Conservation (phyloP, 1,139 yeast species). For the Geotrichum aggregatum region DNA sequence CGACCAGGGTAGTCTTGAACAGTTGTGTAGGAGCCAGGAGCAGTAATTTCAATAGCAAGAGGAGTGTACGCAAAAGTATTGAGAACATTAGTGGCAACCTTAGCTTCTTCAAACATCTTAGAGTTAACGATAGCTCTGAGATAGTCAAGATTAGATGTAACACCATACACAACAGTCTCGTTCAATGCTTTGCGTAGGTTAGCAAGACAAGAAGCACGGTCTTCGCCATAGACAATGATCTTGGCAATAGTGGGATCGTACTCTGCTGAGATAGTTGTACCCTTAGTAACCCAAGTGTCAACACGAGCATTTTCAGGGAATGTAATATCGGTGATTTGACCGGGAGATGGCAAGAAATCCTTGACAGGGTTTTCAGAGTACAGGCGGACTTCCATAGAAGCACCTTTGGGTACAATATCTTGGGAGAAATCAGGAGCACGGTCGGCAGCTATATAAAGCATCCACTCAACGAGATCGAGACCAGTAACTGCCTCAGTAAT, state of each 20-base stretch:
- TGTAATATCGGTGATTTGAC: slow-evolving; percentile 77
- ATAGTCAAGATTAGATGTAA: slow-evolving; percentile 85
- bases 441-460: slow-evolving; percentile 88
- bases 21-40: slow-evolving; percentile 92
- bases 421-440: slow-evolving; percentile 71
- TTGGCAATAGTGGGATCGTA: slow-evolving; percentile 96
- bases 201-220: slow-evolving; percentile 74
- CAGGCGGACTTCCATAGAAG: slow-evolving; percentile 92
- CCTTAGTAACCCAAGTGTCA: slow-evolving; percentile 90
- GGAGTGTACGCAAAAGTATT: slow-evolving; percentile 80
- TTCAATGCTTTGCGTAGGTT: slow-evolving; percentile 75
- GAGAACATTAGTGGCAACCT: slow-evolving; percentile 80
- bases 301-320: slow-evolving; percentile 90
- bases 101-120: slow-evolving; percentile 74
- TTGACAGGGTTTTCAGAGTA: slow-evolving; percentile 96
- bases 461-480: slow-evolving; percentile 92
- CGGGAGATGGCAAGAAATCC: slow-evolving; percentile 94
- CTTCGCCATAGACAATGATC: slow-evolving; percentile 88
- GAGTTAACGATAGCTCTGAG: slow-evolving; percentile 80
- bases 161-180: slow-evolving; percentile 84
- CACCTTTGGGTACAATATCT: slow-evolving; percentile 64
- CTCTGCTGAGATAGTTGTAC: slow-evolving; percentile 86
- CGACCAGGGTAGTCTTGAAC: slow-evolving; percentile 97
- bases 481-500: slow-evolving; percentile 95
- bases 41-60: slow-evolving; percentile 72